Percentiles rank a stretch among this genome's conserved stretches.
phyloP scores from a whole-genome alignment of 441 rosid genomes.

The Geranium incanum region DNA sequence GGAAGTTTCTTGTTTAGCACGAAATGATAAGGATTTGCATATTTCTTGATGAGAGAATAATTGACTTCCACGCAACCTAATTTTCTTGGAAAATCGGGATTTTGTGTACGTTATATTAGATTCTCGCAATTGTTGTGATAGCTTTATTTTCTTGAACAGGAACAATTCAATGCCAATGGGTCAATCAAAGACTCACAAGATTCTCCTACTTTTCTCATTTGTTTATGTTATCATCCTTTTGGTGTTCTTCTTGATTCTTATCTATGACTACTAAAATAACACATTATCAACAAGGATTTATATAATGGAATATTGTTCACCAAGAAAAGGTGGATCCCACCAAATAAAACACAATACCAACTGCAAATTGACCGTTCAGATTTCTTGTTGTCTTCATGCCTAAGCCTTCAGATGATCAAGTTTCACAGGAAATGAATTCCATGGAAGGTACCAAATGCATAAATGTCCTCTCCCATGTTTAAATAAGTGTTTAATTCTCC shows the following conservation, averaged over 20 bases:
- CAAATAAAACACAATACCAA: background rate
- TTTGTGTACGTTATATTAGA: background rate
- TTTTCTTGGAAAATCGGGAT: background rate
- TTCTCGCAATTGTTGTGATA: background rate
- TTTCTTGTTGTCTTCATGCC: background rate
- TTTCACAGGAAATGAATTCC: background rate
- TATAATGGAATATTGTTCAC: background rate
- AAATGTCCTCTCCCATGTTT: too few relatives aligned
- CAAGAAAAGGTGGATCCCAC: conserved; percentile 4
- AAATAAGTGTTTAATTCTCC: too few relatives aligned
- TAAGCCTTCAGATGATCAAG: background rate
- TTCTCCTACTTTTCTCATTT: background rate
- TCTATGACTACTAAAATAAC: background rate
- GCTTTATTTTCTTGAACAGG: background rate
- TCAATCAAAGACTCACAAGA: background rate
- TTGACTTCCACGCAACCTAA: background rate
- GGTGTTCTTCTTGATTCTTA: background rate
- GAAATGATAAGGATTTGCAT: background rate
- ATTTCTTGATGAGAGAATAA: background rate
- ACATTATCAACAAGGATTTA: background rate
- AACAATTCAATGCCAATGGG: background rate
- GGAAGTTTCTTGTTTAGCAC: background rate
- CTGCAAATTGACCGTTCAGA: background rate
- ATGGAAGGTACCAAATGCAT: too few relatives aligned
- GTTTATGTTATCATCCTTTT: background rate